Percentiles rank a stretch among this genome's conserved stretches.
These are phyloP conservation scores for Plantago rigida DNA, from an alignment of 305 asterid genomes.

Conservation along the genomic window DNA sequence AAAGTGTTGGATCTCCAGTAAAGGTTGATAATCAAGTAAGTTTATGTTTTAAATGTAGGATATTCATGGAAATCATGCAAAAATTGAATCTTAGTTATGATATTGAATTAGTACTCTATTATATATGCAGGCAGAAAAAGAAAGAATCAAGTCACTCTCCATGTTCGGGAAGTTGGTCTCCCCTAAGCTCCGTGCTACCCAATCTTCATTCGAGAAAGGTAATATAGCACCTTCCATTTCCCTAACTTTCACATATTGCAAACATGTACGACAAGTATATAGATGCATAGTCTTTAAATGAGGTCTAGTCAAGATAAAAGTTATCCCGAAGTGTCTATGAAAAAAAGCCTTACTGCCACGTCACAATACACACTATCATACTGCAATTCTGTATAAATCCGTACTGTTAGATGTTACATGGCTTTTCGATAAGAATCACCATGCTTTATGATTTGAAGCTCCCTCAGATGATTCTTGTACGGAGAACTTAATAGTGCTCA, in stretches of 20 bases:
- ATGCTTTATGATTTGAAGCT: not conserved
- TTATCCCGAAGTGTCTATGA: too few species aligned
- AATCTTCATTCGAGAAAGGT: slow-evolving; percentile 79
- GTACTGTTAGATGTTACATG: too few species aligned
- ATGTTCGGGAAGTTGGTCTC: slow-evolving; percentile 72
- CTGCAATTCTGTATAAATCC: not conserved
- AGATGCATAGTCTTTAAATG: too few species aligned
- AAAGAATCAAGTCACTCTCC: slow-evolving; percentile 51
- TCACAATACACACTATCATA: too few species aligned
- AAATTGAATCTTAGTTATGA: too few species aligned
- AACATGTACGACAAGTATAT: not conserved
- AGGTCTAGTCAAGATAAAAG: too few species aligned
- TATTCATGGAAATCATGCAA: not conserved
- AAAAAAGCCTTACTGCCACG: too few species aligned
- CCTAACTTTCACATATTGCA: not conserved
- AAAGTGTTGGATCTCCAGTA: slow-evolving; percentile 40
- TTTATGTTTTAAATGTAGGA: not conserved
- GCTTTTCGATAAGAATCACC: too few species aligned
- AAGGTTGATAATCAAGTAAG: slow-evolving; percentile 45
- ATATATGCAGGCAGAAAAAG: slow-evolving; percentile 44
- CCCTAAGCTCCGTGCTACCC: slow-evolving; percentile 82
- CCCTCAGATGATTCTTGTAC: not conserved
- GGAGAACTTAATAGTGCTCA: not conserved
- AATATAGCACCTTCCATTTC: slow-evolving; percentile 9
- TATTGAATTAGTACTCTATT: too few species aligned